Conservation (phyloP, 2,329 filamentous ascomycete genomes). For the Colletotrichum sidae region DNA sequence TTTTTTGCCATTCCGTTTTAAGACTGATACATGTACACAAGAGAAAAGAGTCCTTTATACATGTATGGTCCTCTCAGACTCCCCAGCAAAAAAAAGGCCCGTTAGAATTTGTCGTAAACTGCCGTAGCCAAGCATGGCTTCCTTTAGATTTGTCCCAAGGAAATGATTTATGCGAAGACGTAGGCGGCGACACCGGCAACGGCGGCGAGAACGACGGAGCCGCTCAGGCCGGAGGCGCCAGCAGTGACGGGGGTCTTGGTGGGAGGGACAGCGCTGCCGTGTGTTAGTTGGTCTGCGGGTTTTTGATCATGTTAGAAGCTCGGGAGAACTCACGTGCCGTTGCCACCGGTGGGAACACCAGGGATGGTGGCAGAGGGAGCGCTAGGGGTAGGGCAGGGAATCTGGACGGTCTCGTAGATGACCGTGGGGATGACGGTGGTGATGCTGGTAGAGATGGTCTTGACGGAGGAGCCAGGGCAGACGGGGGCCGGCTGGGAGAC, state of each 20-base stretch:
- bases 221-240: constrained; percentile 64
- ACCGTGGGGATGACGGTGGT: constrained; percentile 67
- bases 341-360: constrained; percentile 38
- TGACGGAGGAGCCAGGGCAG: constrained; percentile 54
- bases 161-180: constrained; percentile 63
- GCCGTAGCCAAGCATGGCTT: constrained; percentile 55
- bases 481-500: constrained; percentile 35
- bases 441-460: constrained; percentile 66
- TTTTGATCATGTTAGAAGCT: background rate
- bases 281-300: constrained; percentile 32
- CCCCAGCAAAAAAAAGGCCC: constrained; percentile 42
- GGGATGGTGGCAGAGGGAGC: constrained; percentile 41
- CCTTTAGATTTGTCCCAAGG: constrained; percentile 46
- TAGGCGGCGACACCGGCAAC: constrained; percentile 66
- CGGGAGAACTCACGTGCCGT: constrained; percentile 45
- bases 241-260: constrained; percentile 56
- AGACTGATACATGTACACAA: constrained; percentile 40
- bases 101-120: constrained; percentile 50
- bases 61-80: constrained; percentile 38
- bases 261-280: constrained; percentile 40
- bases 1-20: constrained; percentile 40
- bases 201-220: constrained; percentile 66
- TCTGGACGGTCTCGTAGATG: constrained; percentile 57
- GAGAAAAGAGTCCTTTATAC: constrained; percentile 46
- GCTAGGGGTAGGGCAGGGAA: constrained; percentile 54